Conservation (phyloP, 192 early-diverging fungal species). For the Linnemannia schmuckeri region DNA sequence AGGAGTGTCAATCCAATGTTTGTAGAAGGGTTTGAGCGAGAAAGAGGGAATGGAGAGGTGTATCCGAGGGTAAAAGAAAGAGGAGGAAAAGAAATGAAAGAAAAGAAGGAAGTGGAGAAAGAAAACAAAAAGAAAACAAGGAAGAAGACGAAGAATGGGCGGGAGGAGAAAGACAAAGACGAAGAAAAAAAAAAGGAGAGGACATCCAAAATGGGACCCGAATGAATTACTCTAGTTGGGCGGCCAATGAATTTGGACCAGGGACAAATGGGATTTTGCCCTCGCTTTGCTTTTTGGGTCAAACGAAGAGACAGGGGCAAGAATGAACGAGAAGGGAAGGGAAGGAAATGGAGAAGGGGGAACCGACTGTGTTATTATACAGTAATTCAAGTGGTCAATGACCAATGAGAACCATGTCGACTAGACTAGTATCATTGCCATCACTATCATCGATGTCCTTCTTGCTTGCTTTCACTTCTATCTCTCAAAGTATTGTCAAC, state of each 20-base stretch:
- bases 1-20: neutral
- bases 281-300: neutral
- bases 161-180: neutral
- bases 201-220: neutral
- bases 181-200: slow-evolving; percentile 1
- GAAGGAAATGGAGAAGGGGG: too few species aligned
- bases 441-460: neutral
- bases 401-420: neutral
- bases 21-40: neutral
- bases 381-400: too few species aligned
- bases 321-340: neutral
- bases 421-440: neutral
- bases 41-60: neutral
- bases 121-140: neutral
- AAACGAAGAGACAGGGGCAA: neutral
- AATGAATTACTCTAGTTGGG: neutral
- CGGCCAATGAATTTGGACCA: neutral
- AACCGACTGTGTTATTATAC: too few species aligned
- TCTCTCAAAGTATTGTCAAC: neutral
- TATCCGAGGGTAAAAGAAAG: neutral
- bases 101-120: neutral
- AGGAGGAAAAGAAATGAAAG: neutral
- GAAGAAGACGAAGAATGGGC: neutral
- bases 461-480: neutral
- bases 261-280: slow-evolving; percentile 7